Conservation (phyloP, 306 rosid species). For the Cotoneaster glaucophyllus region DNA sequence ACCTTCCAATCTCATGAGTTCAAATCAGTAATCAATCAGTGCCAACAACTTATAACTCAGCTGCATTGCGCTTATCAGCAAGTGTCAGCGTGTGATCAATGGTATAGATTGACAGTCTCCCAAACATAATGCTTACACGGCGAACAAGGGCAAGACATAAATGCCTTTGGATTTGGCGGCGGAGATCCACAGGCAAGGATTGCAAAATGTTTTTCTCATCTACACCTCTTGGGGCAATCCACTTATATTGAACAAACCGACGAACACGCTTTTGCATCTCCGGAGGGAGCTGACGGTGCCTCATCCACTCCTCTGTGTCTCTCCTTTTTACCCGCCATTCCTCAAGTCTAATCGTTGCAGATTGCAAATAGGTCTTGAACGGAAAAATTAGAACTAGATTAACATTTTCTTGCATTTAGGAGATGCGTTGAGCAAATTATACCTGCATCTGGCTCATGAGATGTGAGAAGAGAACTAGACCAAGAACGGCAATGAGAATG, state of each 20-base stretch:
- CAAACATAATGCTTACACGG: constrained; percentile 43
- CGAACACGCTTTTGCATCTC: constrained; percentile 75
- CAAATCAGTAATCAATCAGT: not conserved
- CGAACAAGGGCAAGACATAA: constrained; percentile 78
- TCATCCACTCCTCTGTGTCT: constrained; percentile 98
- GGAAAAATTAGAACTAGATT: not conserved
- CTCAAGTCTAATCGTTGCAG: constrained; percentile 75
- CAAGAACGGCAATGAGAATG: constrained; percentile 55
- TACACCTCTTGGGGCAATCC: constrained; percentile 91
- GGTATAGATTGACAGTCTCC: not conserved
- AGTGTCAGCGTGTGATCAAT: not conserved
- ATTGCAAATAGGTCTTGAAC: constrained; percentile 67
- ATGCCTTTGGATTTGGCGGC: constrained; percentile 86
- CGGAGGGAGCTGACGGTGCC: constrained; percentile 78
- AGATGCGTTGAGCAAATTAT: constrained; percentile 4
- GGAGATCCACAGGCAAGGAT: constrained; percentile 65
- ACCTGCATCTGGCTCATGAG: constrained; percentile 96
- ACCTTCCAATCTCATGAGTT: not conserved
- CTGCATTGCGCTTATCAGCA: not conserved
- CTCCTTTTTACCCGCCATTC: constrained; percentile 78
- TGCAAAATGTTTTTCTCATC: constrained; percentile 73
- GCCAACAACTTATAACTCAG: not conserved
- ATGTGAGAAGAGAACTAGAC: constrained; percentile 77
- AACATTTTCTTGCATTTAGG: not conserved
- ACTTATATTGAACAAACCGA: constrained; percentile 72